These are phyloP conservation scores for Termitomyces sp. DNA, from an alignment of 768 basidiomycete genomes.

Conservation along the genomic window DNA sequence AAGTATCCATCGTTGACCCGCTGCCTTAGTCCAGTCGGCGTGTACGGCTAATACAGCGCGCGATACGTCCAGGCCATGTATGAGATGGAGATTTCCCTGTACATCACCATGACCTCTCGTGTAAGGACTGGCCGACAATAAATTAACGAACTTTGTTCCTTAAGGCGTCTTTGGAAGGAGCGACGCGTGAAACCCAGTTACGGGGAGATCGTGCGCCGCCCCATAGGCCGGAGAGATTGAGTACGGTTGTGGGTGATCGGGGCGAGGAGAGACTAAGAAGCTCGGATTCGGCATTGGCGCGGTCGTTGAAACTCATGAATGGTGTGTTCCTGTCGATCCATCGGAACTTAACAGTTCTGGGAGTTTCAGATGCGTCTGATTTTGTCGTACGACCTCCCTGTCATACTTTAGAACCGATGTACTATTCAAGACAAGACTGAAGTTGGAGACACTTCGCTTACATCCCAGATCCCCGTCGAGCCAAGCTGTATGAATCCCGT, in stretches of 20 bases:
- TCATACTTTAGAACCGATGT: neutral
- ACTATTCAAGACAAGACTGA: neutral
- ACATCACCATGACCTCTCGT: neutral
- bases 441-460: conserved; percentile 20
- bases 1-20: conserved; percentile 50
- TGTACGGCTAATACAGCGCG: conserved; percentile 57
- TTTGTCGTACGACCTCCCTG: conserved; percentile 1
- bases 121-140: neutral
- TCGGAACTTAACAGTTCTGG: conserved; percentile 12
- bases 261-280: conserved; percentile 37
- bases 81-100: conserved; percentile 54
- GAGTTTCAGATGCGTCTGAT: neutral
- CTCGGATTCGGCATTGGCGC: conserved; percentile 50
- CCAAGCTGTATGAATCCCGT: conserved; percentile 57
- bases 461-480: conserved; percentile 57
- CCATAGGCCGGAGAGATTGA: conserved; percentile 62
- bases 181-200: conserved; percentile 51
- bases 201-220: conserved; percentile 43
- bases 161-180: conserved; percentile 49
- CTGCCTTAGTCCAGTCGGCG: conserved; percentile 32
- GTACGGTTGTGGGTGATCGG: conserved; percentile 39
- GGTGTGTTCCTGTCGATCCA: conserved; percentile 54
- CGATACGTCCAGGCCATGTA: conserved; percentile 57
- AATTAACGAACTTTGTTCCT: conserved; percentile 33
- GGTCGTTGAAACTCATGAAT: conserved; percentile 30